Base-by-base conservation (phyloP, 2,329 filamentous ascomycete species). In the Colletotrichum tropicicola region DNA sequence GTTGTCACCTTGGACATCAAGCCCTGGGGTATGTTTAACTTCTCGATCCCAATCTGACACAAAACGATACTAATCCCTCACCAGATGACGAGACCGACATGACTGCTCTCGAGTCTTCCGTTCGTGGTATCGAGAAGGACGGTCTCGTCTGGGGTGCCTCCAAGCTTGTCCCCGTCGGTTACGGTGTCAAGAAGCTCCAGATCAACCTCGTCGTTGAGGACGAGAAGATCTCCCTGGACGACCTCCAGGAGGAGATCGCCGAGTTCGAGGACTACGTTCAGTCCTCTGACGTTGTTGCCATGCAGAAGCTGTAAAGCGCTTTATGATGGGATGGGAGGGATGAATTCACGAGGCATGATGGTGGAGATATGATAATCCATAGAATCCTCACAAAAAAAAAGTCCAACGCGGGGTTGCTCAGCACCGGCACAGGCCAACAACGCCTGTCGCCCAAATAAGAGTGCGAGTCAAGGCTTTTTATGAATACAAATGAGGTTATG, bases 151-250 rank as follows among this genome's bases (percentile, higher is more conserved):
- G 96, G 96, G 95, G 95, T 89, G 89, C 86, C 70, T 94, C 92
- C 80, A 92, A 96, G 87, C 86, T 97, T 70, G 91, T 97, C 55
- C 81, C 94, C 71, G 91, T 99, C 74, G 95, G 94, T 76, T 99
- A 93, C 87, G 96, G 96, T 87, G 97, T 99, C 87, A 96, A 92
- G 88, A 98, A 98, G 89, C 90, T 99, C 70, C 95, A 98, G 89
- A 97, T 99, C 87, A 98, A 93, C 91, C 83, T 98, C 73, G 94
- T 98, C 74, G 85, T 98, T 70, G 96, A 98, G 87, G 96, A 99
- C 79, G 95, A 98, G 72, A 98, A 98, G 89, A 81, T 99, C 78
- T 94, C 92, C 71, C 80, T 92, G 70, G 88, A 91, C 73, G 95
- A 98, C 69, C 90, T 99, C 72, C 89, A 97, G 87, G 89, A 93